phyloP scores from a whole-genome alignment of 345 rosid species.

The Acer negundo region DNA sequence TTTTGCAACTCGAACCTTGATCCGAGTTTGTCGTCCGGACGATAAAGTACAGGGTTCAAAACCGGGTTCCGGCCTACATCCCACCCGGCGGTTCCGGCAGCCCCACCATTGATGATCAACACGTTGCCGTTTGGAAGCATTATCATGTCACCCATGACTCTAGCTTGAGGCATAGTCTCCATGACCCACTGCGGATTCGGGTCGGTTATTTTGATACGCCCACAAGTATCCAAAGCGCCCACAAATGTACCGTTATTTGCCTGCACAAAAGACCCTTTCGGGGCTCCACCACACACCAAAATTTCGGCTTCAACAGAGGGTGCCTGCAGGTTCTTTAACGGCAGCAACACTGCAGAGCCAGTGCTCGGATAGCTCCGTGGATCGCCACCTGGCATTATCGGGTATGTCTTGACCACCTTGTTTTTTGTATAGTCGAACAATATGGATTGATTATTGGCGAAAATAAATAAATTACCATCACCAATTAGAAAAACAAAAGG shows the following conservation, averaged over 20 bases:
- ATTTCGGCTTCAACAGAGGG: constrained; percentile 47
- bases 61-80: constrained; percentile 65
- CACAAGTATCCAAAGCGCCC: constrained; percentile 68
- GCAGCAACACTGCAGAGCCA: constrained; percentile 80
- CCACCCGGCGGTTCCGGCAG: constrained; percentile 78
- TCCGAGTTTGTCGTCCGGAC: constrained; percentile 37
- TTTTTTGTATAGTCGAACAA: constrained; percentile 45
- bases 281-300: constrained; percentile 84
- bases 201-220: constrained; percentile 68
- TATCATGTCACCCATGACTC: constrained; percentile 88
- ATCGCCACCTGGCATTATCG: constrained; percentile 66
- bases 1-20: constrained; percentile 56
- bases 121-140: constrained; percentile 80
- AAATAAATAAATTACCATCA: constrained; percentile 72
- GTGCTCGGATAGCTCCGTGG: constrained; percentile 81
- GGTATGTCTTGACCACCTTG: constrained; percentile 62
- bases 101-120: constrained; percentile 69
- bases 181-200: constrained; percentile 64
- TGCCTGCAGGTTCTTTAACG: constrained; percentile 54
- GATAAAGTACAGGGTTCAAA: constrained; percentile 60
- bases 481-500: constrained; percentile 66
- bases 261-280: constrained; percentile 50
- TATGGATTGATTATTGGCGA: constrained; percentile 73
- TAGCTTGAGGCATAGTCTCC: constrained; percentile 72
- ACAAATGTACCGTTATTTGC: constrained; percentile 41